phyloP scores from a whole-genome alignment of 495 filamentous ascomycete species.

The Aeminium ludgeri region DNA sequence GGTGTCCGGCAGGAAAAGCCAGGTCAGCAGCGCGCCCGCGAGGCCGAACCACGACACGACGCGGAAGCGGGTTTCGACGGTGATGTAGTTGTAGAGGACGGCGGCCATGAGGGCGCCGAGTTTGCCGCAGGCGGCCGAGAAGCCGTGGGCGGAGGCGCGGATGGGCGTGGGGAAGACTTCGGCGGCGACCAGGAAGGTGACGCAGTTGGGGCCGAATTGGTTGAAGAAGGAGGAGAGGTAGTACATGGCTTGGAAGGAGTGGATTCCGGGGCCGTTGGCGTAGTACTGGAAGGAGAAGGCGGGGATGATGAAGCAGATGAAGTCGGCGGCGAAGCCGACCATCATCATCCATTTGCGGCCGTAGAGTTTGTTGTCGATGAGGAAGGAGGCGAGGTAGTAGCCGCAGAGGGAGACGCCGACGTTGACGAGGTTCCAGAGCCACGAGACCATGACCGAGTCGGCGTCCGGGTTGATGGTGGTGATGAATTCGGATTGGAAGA shows the following conservation, averaged over 20 bases:
- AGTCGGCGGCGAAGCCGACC: constrained; percentile 69
- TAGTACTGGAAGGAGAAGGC: constrained; percentile 75
- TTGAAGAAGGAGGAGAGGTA: constrained; percentile 90
- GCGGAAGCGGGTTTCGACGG: constrained; percentile 58
- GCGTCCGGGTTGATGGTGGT: constrained; percentile 44
- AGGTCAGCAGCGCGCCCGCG: constrained; percentile 58
- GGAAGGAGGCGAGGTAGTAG: constrained; percentile 65
- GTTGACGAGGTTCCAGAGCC: constrained; percentile 85
- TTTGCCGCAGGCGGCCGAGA: constrained; percentile 74
- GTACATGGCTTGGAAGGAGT: constrained; percentile 81
- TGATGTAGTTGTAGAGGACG: constrained; percentile 80
- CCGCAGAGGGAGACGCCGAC: constrained; percentile 63
- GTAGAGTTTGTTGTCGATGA: constrained; percentile 84
- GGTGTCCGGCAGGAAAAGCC: constrained; percentile 73
- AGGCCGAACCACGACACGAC: constrained; percentile 88
- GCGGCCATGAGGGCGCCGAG: constrained; percentile 66
- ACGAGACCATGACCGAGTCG: constrained; percentile 47
- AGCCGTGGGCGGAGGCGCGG: constrained; percentile 77
- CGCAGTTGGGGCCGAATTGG: constrained; percentile 84
- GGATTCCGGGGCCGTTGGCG: constrained; percentile 43
- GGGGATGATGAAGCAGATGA: constrained; percentile 73
- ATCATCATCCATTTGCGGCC: constrained; percentile 88
- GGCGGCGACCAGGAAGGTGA: constrained; percentile 81
- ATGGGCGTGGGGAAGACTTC: constrained; percentile 84
- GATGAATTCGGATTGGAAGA: constrained; percentile 84